phyloP scores from a whole-genome alignment of 352 stramenopile species.

The Thalassiosira exigua region DNA sequence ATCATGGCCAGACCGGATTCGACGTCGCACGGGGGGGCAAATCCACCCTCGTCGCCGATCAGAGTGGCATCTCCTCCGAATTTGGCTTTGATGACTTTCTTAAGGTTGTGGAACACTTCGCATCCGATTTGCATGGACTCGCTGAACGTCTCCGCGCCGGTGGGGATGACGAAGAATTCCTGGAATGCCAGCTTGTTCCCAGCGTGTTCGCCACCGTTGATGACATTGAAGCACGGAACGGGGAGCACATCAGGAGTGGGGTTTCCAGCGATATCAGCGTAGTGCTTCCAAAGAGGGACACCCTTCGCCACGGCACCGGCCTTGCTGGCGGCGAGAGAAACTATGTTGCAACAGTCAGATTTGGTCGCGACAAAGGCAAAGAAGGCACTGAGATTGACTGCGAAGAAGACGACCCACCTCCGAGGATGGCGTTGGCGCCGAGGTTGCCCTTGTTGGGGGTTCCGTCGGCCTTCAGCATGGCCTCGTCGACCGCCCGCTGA shows the following conservation, averaged over 20 bases:
- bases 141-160: constrained; percentile 85
- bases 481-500: constrained; percentile 94
- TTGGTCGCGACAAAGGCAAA: no score
- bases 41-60: constrained; percentile 99
- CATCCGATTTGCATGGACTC: constrained; percentile 98
- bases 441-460: constrained; percentile 98
- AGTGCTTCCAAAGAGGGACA: constrained; percentile 97
- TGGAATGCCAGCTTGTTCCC: constrained; percentile 99
- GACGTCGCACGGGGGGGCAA: constrained; percentile 96
- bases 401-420: constrained; percentile 74
- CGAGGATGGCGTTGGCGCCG: constrained; percentile 98
- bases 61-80: constrained; percentile 98
- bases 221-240: constrained; percentile 99
- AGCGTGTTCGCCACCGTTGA: constrained; percentile 98
- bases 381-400: no score
- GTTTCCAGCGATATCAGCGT: constrained; percentile 97
- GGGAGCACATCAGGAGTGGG: constrained; percentile 91
- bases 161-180: constrained; percentile 99
- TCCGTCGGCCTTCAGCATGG: constrained; percentile 97
- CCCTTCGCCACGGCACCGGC: constrained; percentile 94
- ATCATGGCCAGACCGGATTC: constrained; percentile 95
- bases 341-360: constrained; percentile 29
- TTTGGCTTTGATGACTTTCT: constrained; percentile 98
- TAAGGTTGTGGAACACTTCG: constrained; percentile 99
- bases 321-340: constrained; percentile 96